Evolutionary conservation across 2,329 filamentous ascomycete genomes (phyloP), one percentile per base, ranked within the genome.

Genomic region (Microcera coccophila): DNA sequence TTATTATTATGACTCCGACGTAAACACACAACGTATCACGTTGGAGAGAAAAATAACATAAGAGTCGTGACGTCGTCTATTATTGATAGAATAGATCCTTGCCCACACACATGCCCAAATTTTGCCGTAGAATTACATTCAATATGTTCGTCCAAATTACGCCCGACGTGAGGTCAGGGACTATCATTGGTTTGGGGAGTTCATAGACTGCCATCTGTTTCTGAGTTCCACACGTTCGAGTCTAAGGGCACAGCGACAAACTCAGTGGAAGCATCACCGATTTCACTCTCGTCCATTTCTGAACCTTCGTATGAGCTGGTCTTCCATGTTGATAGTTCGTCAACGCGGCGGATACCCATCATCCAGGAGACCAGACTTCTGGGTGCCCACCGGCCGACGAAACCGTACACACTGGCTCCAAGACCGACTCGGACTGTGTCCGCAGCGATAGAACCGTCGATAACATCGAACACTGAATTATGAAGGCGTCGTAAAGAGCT

Each of bases 401-500:
- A 75, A 29, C 87, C 86, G 65, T 97, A 97, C 1, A 90, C 74
- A 42, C 85, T 75, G 38, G 89, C 88, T 5, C 93, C 93, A 39
- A 90, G 80, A 1, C 93, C 93, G 14, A 96, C 85, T 44, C 87
- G 83, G 51, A 91, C 79, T 2, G 86, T 78, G 26, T 78, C 72
- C 36, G 71, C 73, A 19, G 75, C 78, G 53, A 78, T 72, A 15
- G 74, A 78, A 33, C 80, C 77, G 50, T 87, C 84, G 41, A 97
- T 78, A 24, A 93, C 87, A 62, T 97, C 91, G 62, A 96, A 94
- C 9, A 98, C 84, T 2, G 87, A 83, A 59, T 89, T 84, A 66
- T 97, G 87, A 41, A 98, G 75, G 50, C 86, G 82, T 22, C 87
- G 76, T 35, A 95, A 73, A 3, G 85, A 82, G 48, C 82, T 90